Percentiles rank a stretch among this genome's conserved stretches.
Evolutionary conservation across 2,329 filamentous ascomycete genomes (phyloP).

Genomic region (Curvularia eragrostidis): DNA sequence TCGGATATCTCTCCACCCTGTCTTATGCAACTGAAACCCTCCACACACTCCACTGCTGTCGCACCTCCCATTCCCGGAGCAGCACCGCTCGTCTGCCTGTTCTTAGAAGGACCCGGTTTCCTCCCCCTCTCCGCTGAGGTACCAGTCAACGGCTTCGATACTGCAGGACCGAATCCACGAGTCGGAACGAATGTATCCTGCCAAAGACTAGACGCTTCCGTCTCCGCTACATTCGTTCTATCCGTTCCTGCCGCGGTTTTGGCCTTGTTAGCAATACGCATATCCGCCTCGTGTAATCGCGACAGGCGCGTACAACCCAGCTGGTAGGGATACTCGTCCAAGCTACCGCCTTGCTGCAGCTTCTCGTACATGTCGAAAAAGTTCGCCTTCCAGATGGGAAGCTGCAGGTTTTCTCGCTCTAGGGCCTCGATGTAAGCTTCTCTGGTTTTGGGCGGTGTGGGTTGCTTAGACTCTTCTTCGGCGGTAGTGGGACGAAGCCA

Average conservation of each 20-base stretch:
- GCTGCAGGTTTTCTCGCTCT: not conserved
- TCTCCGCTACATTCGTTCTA: too few relatives aligned
- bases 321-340: not conserved
- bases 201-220: too few relatives aligned
- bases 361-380: not conserved
- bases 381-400: not conserved
- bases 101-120: too few relatives aligned
- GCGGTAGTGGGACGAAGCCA: not conserved
- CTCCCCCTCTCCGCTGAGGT: too few relatives aligned
- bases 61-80: too few relatives aligned
- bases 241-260: not conserved
- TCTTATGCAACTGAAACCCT: too few relatives aligned
- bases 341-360: not conserved
- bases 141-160: too few relatives aligned
- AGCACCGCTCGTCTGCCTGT: too few relatives aligned
- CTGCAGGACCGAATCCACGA: too few relatives aligned
- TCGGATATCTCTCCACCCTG: too few relatives aligned
- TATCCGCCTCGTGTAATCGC: not conserved
- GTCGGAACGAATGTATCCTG: too few relatives aligned
- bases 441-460: not conserved
- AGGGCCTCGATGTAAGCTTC: not conserved
- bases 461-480: not conserved
- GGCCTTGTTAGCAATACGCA: not conserved
- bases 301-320: not conserved
- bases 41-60: too few relatives aligned